A percentile compares a stretch with the other conserved stretches of the same genome.
phyloP scores from a whole-genome alignment of 306 rosid species.

The Cicer chorassanicum region DNA sequence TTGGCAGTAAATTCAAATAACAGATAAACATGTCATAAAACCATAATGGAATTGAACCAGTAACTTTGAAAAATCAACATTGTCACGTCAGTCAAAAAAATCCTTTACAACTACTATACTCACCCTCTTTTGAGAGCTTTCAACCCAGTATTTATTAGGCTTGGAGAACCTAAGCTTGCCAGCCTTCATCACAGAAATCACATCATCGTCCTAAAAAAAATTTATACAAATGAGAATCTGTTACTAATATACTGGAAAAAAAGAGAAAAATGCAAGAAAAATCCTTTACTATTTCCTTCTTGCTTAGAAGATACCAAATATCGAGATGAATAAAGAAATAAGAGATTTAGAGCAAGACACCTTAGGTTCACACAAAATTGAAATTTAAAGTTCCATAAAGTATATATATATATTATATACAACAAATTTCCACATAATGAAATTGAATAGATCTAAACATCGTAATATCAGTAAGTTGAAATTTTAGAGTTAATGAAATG shows the following conservation, averaged over 20 bases:
- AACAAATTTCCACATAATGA: background rate
- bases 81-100: conserved; percentile 13
- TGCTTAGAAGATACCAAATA: background rate
- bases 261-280: background rate
- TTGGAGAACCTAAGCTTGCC: conserved; percentile 79
- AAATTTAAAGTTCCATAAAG: background rate
- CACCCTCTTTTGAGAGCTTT: conserved; percentile 90
- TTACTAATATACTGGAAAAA: conserved; percentile 22
- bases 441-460: background rate
- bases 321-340: conserved; percentile 8
- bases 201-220: conserved; percentile 68
- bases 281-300: conserved; percentile 23
- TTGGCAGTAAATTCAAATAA: background rate
- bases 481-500: background rate
- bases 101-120: conserved; percentile 41
- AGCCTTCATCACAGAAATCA: conserved; percentile 74
- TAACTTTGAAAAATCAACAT: conserved; percentile 30
- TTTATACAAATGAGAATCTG: conserved; percentile 6
- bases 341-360: background rate
- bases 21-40: background rate
- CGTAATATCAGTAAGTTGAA: background rate
- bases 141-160: conserved; percentile 94
- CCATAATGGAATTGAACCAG: conserved; percentile 6
- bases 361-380: background rate
- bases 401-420: background rate